These are phyloP conservation scores for Teratosphaeria pseudoeucalypti DNA, from an alignment of 2,329 filamentous ascomycete species.

Conservation along the genomic window DNA sequence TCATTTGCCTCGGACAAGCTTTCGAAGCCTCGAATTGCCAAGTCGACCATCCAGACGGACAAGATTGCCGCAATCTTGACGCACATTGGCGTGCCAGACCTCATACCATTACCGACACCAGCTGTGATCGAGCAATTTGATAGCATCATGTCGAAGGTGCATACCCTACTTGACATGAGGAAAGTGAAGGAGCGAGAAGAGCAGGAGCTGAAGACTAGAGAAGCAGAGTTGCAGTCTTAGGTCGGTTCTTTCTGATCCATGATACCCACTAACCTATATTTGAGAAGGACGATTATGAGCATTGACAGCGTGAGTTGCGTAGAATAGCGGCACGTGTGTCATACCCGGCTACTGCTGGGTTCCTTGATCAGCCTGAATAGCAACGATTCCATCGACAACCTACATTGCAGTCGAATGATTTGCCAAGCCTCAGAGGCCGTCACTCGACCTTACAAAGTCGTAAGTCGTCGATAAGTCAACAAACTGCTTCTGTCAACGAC, in stretches of 20 bases:
- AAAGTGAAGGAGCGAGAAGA: conserved; percentile 70
- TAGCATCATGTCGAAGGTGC: conserved; percentile 56
- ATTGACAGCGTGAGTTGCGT: not conserved
- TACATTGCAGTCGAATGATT: no score
- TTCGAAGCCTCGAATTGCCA: conserved; percentile 66
- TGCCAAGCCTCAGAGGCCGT: no score
- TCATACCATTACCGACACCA: conserved; percentile 65
- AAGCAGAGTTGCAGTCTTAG: conserved; percentile 23
- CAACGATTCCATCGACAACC: no score
- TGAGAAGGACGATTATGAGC: not conserved
- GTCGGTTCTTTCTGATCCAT: not conserved
- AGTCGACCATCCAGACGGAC: conserved; percentile 63
- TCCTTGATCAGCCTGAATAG: no score
- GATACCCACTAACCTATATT: not conserved
- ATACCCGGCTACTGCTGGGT: not conserved
- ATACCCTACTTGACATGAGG: conserved; percentile 58
- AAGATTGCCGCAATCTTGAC: conserved; percentile 63
- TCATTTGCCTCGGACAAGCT: conserved; percentile 81
- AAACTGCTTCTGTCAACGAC: not conserved
- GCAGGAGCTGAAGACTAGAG: conserved; percentile 52
- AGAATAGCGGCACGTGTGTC: not conserved
- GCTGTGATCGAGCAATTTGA: conserved; percentile 63
- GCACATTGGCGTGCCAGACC: conserved; percentile 59
- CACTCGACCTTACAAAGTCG: no score
- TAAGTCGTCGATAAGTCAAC: not conserved